Percentiles rank a stretch among this genome's conserved stretches.
phyloP scores from a whole-genome alignment of 495 filamentous ascomycete species.

The Penicillium cataractarum region DNA sequence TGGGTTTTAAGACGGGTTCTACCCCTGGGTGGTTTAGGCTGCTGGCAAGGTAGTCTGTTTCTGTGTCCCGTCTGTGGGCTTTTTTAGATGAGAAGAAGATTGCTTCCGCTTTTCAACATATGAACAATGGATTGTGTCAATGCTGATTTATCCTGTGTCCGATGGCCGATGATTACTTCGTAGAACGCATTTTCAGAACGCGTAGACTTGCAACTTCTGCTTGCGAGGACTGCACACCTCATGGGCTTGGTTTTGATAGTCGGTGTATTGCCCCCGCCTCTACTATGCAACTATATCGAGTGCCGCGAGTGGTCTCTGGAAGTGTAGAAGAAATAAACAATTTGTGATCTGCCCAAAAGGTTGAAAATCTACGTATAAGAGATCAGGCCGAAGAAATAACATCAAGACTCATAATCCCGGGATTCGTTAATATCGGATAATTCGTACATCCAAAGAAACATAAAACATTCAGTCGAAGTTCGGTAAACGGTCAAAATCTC shows the following conservation, averaged over 20 bases:
- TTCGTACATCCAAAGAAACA: constrained; percentile 8
- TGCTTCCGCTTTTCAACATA: constrained; percentile 16
- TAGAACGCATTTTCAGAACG: too few relatives aligned
- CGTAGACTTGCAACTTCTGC: too few relatives aligned
- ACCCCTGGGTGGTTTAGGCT: constrained; percentile 23
- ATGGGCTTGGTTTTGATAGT: too few relatives aligned
- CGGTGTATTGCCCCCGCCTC: too few relatives aligned
- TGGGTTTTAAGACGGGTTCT: constrained; percentile 17
- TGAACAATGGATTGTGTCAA: background rate
- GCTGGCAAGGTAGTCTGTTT: constrained; percentile 17
- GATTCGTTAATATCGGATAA: constrained; percentile 9
- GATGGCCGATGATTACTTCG: too few relatives aligned
- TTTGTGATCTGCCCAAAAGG: too few relatives aligned
- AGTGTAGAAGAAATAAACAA: too few relatives aligned
- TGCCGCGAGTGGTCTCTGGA: too few relatives aligned
- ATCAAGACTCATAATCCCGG: constrained; percentile 3
- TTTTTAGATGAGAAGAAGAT: constrained; percentile 23
- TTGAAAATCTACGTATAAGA: background rate
- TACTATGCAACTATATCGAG: too few relatives aligned
- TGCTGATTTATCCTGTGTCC: too few relatives aligned
- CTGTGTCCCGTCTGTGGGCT: constrained; percentile 6
- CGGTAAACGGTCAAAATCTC: background rate
- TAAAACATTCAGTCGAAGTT: background rate
- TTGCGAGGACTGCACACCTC: too few relatives aligned
- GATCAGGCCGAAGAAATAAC: background rate